phyloP scores from a whole-genome alignment of 805 yeast genomes.

The Kregervanrija pseudodelftensis region DNA sequence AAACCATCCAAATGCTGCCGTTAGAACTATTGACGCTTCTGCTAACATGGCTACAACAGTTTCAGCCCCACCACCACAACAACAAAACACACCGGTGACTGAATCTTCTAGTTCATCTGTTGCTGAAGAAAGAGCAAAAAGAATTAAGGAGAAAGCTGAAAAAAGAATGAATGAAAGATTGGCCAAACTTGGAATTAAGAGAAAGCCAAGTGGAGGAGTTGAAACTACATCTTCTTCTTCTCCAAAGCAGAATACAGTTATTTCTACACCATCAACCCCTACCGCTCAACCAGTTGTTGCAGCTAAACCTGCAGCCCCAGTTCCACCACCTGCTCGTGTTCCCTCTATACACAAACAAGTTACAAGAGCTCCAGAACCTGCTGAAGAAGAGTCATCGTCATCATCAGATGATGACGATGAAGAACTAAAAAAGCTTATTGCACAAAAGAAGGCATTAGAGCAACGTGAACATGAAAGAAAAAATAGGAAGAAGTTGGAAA shows the following conservation, averaged over 20 bases:
- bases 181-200: conserved; percentile 64
- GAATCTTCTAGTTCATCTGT: conserved; percentile 13
- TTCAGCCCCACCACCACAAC: conserved; percentile 12
- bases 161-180: conserved; percentile 79
- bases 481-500: conserved; percentile 46
- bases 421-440: conserved; percentile 37
- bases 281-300: conserved; percentile 3
- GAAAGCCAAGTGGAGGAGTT: conserved; percentile 4
- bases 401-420: conserved; percentile 41
- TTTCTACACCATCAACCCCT: conserved; percentile 11
- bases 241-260: conserved; percentile 1
- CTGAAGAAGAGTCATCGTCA: conserved; percentile 14
- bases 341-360: conserved; percentile 1
- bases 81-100: conserved; percentile 7
- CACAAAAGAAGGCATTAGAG: conserved; percentile 42
- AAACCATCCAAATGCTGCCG: background rate
- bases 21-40: conserved; percentile 2
- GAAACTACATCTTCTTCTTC: background rate
- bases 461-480: conserved; percentile 24
- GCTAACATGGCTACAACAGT: conserved; percentile 6
- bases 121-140: conserved; percentile 68
- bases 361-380: conserved; percentile 2
- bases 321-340: conserved; percentile 13
- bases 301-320: conserved; percentile 6
- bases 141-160: conserved; percentile 73